Evolutionary conservation across 2,329 filamentous ascomycete genomes (phyloP).

Genomic region (Sarocladium brachiariae): DNA sequence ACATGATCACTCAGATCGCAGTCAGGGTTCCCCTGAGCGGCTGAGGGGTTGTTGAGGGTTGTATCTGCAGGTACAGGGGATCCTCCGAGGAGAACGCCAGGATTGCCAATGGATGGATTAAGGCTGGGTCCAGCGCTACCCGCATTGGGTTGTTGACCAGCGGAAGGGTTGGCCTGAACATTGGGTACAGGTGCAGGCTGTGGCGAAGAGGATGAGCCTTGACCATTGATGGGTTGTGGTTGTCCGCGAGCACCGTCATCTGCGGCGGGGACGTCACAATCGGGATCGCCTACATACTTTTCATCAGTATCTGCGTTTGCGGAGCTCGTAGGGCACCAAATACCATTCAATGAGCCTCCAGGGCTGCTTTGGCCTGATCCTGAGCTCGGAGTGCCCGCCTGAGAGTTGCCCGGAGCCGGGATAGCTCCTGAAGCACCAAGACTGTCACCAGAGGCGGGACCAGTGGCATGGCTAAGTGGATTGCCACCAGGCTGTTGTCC

Average conservation of each 20-base stretch:
- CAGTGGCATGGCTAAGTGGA: neutral
- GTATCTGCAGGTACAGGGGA: neutral
- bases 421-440: neutral
- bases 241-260: neutral
- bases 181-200: neutral
- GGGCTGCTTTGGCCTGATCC: neutral
- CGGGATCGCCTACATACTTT: neutral
- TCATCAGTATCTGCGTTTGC: neutral
- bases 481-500: neutral
- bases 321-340: neutral
- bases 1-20: neutral
- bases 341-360: neutral
- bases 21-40: neutral
- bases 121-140: neutral
- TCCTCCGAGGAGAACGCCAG: neutral
- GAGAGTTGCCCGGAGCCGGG: neutral
- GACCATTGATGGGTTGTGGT: neutral
- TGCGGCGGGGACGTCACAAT: neutral
- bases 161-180: neutral
- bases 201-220: neutral
- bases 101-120: slow-evolving; percentile 1
- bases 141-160: neutral
- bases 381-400: neutral
- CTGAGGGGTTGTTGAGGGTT: neutral
- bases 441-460: neutral